Conservation (phyloP, 768 basidiomycete species). For the Podaxis rugospora region DNA sequence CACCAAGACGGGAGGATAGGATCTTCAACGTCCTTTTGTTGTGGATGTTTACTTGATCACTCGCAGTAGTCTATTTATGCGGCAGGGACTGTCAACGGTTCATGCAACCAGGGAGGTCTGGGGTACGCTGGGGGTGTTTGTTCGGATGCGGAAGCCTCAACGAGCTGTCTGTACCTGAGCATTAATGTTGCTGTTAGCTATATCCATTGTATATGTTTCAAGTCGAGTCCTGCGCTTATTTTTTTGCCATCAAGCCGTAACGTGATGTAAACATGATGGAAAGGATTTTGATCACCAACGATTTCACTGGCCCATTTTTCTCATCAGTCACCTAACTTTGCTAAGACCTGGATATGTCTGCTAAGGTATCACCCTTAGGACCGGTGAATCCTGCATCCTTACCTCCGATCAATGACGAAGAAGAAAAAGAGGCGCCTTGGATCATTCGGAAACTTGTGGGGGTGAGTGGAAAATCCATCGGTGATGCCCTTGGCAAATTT, state of each 20-base stretch:
- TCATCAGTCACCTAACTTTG: constrained; percentile 15
- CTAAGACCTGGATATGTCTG: background rate
- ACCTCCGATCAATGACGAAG: constrained; percentile 33
- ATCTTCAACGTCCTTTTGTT: constrained; percentile 63
- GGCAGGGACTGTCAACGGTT: constrained; percentile 32
- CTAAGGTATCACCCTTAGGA: constrained; percentile 35
- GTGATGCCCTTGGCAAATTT: no score
- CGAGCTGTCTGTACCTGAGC: constrained; percentile 28
- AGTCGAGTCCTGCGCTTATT: background rate
- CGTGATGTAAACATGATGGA: background rate
- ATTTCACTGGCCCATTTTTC: background rate
- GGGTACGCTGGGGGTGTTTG: constrained; percentile 13
- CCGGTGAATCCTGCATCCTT: constrained; percentile 47
- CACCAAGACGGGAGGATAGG: constrained; percentile 50
- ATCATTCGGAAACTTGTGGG: constrained; percentile 61
- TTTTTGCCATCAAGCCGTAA: background rate
- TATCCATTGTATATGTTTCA: constrained; percentile 6
- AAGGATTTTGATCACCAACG: background rate
- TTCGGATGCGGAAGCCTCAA: constrained; percentile 45
- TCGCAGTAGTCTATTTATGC: constrained; percentile 43
- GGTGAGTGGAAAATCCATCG: constrained; percentile 31
- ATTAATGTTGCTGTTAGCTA: background rate
- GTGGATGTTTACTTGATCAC: constrained; percentile 46
- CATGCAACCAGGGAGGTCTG: constrained; percentile 22
- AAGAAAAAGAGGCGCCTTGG: constrained; percentile 57